These are phyloP conservation scores for Exophiala oligosperma DNA, from an alignment of 2,329 filamentous ascomycete genomes.

Conservation along the genomic window DNA sequence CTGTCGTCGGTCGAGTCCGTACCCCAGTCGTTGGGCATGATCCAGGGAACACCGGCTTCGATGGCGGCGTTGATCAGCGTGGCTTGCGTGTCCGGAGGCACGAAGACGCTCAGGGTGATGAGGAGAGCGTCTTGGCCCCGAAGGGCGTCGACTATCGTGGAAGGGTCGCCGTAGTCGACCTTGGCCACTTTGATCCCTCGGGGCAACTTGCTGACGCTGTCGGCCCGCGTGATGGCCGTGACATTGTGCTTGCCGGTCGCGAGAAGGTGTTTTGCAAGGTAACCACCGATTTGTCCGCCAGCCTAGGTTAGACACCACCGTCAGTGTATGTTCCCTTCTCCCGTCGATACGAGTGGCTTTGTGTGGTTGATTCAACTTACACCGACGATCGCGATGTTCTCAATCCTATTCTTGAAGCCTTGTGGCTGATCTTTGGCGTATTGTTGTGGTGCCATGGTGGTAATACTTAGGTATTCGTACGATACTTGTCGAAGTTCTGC, in stretches of 20 bases:
- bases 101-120: slow-evolving; percentile 53
- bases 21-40: slow-evolving; percentile 55
- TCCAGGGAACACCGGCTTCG: slow-evolving; percentile 54
- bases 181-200: slow-evolving; percentile 38
- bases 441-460: slow-evolving; percentile 38
- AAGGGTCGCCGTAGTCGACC: slow-evolving; percentile 49
- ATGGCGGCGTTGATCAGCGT: slow-evolving; percentile 58
- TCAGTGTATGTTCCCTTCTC: slow-evolving; percentile 38
- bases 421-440: slow-evolving; percentile 45
- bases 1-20: slow-evolving; percentile 35
- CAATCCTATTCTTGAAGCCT: slow-evolving; percentile 39
- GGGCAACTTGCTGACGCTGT: slow-evolving; percentile 46
- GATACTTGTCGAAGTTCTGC: not conserved
- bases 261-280: slow-evolving; percentile 41
- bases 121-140: slow-evolving; percentile 58
- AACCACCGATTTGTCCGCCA: slow-evolving; percentile 51
- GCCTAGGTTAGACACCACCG: slow-evolving; percentile 50
- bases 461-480: too few relatives aligned
- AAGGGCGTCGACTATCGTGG: slow-evolving; percentile 51
- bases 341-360: not conserved
- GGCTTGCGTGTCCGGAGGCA: slow-evolving; percentile 47
- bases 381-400: slow-evolving; percentile 42
- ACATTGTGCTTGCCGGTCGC: slow-evolving; percentile 52
- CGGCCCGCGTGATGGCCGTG: slow-evolving; percentile 53
- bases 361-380: slow-evolving; percentile 34